phyloP scores from a whole-genome alignment of 805 yeast genomes.

The Candida oleophila region DNA sequence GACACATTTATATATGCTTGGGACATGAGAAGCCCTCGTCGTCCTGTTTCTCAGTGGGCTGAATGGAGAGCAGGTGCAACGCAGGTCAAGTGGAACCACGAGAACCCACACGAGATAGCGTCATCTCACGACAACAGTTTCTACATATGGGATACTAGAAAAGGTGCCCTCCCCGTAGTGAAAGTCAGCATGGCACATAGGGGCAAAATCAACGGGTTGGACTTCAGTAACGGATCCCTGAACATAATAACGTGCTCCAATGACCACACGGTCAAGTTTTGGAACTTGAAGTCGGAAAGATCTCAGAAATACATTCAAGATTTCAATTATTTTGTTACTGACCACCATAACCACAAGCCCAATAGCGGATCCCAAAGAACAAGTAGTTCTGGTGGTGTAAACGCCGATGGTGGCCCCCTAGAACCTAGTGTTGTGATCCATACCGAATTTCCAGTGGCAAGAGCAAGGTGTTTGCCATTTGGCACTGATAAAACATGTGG shows the following conservation, averaged over 20 bases:
- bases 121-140: slow-evolving; percentile 82
- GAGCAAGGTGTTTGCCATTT: slow-evolving; percentile 87
- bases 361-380: neutral
- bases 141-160: slow-evolving; percentile 85
- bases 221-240: slow-evolving; percentile 64
- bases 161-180: slow-evolving; percentile 73
- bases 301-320: slow-evolving; percentile 12
- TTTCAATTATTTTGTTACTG: slow-evolving; percentile 19
- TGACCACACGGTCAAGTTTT: slow-evolving; percentile 76
- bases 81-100: slow-evolving; percentile 90
- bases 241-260: slow-evolving; percentile 80
- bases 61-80: slow-evolving; percentile 95
- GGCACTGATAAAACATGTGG: slow-evolving; percentile 75
- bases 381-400: neutral
- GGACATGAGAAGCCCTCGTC: slow-evolving; percentile 82
- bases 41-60: slow-evolving; percentile 77
- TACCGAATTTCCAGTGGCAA: slow-evolving; percentile 82
- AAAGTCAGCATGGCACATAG: slow-evolving; percentile 66
- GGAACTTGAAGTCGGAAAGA: slow-evolving; percentile 55
- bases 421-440: slow-evolving; percentile 58
- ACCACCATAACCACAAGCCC: neutral
- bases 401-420: slow-evolving; percentile 1
- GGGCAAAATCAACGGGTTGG: slow-evolving; percentile 88
- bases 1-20: slow-evolving; percentile 86
- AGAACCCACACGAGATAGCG: slow-evolving; percentile 74